Conservation (phyloP, 139 green algal genomes). For the Pseudopediastrum boryanum region DNA sequence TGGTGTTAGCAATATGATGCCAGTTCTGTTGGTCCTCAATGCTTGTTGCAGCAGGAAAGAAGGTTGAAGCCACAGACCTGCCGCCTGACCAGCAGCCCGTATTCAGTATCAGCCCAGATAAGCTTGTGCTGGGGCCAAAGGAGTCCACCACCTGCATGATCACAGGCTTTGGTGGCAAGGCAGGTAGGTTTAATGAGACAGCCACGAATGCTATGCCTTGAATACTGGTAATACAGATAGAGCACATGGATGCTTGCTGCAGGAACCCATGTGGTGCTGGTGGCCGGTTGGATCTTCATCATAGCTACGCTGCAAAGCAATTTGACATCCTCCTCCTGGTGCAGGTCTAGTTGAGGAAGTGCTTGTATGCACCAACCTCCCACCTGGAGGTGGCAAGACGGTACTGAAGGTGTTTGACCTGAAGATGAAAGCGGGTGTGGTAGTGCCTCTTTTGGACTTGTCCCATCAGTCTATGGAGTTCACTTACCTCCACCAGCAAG, state of each 20-base stretch:
- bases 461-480: constrained; percentile 62
- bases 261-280: no score
- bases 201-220: no score
- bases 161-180: constrained; percentile 42
- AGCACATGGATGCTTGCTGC: no score
- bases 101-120: constrained; percentile 63
- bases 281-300: no score
- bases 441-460: constrained; percentile 71
- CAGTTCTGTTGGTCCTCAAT: no score
- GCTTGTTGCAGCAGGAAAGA: constrained; percentile 49
- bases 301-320: no score
- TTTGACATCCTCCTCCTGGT: no score
- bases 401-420: constrained; percentile 49
- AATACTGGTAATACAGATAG: no score
- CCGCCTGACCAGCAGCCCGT: constrained; percentile 53
- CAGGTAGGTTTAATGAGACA: constrained; percentile 16
- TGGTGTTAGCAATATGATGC: no score
- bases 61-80: constrained; percentile 49
- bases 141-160: constrained; percentile 55
- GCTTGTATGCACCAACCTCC: no score
- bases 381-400: constrained; percentile 14
- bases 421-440: constrained; percentile 48
- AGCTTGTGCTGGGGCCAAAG: constrained; percentile 57
- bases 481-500: constrained; percentile 59
- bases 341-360: no score